Evolutionary conservation across 495 filamentous ascomycete genomes (phyloP).

Genomic region (Xylaria cubensis): DNA sequence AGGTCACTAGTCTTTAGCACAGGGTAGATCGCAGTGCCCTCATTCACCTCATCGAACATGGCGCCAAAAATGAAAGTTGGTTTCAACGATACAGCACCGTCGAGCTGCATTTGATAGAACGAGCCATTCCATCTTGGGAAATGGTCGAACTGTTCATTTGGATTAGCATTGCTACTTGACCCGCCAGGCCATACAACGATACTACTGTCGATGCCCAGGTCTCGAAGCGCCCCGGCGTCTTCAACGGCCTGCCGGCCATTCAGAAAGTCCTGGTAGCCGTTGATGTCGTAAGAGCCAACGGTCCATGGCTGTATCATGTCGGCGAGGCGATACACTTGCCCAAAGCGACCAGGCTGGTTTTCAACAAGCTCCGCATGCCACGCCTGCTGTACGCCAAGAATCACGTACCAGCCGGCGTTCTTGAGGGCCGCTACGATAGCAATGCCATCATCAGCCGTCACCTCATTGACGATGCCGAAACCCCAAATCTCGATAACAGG

Average conservation of each 20-base stretch:
- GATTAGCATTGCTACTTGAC: conserved; percentile 36
- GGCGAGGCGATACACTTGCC: conserved; percentile 37
- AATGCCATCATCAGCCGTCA: conserved; percentile 37
- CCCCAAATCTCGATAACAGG: conserved; percentile 44
- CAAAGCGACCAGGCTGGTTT: conserved; percentile 35
- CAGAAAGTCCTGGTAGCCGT: conserved; percentile 34
- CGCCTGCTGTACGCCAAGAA: conserved; percentile 38
- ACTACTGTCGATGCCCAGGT: conserved; percentile 37
- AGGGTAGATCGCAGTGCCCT: conserved; percentile 38
- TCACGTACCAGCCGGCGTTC: conserved; percentile 38
- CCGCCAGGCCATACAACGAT: conserved; percentile 39
- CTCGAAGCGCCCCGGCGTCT: conserved; percentile 34
- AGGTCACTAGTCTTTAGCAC: conserved; percentile 34
- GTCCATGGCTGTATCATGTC: conserved; percentile 45
- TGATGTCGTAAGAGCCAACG: conserved; percentile 37
- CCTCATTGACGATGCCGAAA: conserved; percentile 34
- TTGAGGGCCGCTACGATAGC: conserved; percentile 40
- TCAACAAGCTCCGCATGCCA: conserved; percentile 37
- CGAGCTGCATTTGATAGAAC: conserved; percentile 41
- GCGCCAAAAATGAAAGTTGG: conserved; percentile 42
- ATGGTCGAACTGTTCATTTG: conserved; percentile 33
- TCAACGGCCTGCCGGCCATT: conserved; percentile 34
- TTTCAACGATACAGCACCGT: conserved; percentile 39
- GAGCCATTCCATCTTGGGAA: conserved; percentile 42
- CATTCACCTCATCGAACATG: conserved; percentile 46